Evolutionary conservation across 139 green algal species (phyloP).

Genomic region (Coccomyxa sp.): DNA sequence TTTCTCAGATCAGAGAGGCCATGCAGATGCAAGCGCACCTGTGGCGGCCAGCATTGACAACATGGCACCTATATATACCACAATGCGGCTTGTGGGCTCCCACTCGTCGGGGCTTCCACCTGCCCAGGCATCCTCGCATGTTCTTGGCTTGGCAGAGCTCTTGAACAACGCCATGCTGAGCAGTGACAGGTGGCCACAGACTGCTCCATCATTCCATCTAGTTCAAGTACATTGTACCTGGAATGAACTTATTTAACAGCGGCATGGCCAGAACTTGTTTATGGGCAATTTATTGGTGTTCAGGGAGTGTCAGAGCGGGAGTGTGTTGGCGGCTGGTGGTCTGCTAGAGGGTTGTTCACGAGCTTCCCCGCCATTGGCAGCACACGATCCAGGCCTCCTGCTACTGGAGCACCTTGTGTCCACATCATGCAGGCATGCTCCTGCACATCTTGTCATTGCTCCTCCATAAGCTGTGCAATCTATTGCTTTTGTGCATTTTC

Average conservation of each 20-base stretch:
- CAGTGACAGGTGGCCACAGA: background rate
- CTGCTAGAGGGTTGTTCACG: slow-evolving; percentile 1
- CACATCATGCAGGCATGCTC: background rate
- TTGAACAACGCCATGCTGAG: slow-evolving; percentile 1
- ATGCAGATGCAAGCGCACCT: background rate
- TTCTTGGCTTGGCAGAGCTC: slow-evolving; percentile 2
- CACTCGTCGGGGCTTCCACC: background rate
- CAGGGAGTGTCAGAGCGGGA: no score
- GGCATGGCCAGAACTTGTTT: no score
- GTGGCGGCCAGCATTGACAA: background rate
- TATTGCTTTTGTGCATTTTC: no score
- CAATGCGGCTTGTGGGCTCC: background rate
- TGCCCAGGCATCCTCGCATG: background rate
- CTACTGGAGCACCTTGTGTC: background rate
- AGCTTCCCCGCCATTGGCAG: background rate
- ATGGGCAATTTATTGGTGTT: no score
- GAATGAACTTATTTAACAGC: background rate
- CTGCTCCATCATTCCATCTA: background rate
- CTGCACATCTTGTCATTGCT: background rate
- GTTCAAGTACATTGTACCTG: background rate
- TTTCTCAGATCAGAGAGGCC: background rate
- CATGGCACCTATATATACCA: slow-evolving; percentile 8
- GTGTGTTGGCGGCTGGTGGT: background rate
- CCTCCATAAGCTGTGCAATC: background rate
- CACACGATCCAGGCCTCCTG: background rate